These are phyloP conservation scores for Rhodotorula sp. DNA, from an alignment of 1,284 basidiomycete genomes.

Conservation along the genomic window DNA sequence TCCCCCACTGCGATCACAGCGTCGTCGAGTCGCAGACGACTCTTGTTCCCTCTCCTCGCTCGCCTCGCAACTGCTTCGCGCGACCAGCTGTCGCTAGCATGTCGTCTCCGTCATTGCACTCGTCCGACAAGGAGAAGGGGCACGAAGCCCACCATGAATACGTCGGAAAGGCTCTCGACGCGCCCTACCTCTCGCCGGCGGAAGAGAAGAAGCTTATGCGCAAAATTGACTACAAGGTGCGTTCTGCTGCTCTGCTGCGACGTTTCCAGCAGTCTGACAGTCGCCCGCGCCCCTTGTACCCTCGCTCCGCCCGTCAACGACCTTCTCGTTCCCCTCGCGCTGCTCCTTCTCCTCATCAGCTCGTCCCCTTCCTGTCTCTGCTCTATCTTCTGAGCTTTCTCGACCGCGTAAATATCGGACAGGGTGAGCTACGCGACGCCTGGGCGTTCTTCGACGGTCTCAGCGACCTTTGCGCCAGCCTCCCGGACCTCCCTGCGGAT, in stretches of 20 bases:
- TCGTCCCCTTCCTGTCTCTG: constrained; percentile 41
- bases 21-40: neutral
- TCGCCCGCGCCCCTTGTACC: no score
- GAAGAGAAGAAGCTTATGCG: constrained; percentile 32
- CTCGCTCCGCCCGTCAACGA: no score
- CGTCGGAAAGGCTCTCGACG: neutral
- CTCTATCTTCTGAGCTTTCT: constrained; percentile 52
- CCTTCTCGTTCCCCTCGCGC: neutral
- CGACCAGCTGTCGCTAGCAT: neutral
- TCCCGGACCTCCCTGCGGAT: no score
- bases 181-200: neutral
- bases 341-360: constrained; percentile 10
- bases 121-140: constrained; percentile 17
- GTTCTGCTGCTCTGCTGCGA: neutral
- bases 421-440: constrained; percentile 11
- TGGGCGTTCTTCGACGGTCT: no score
- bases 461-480: no score
- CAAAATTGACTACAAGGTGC: constrained; percentile 38
- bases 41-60: neutral
- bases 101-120: constrained; percentile 13
- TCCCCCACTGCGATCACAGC: neutral
- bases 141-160: neutral
- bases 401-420: constrained; percentile 46
- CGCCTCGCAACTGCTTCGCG: neutral
- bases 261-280: neutral